Evolutionary conservation across 805 yeast species (phyloP), one percentile per base, ranked within the genome.

Genomic region (Kodamaea leandrae): DNA sequence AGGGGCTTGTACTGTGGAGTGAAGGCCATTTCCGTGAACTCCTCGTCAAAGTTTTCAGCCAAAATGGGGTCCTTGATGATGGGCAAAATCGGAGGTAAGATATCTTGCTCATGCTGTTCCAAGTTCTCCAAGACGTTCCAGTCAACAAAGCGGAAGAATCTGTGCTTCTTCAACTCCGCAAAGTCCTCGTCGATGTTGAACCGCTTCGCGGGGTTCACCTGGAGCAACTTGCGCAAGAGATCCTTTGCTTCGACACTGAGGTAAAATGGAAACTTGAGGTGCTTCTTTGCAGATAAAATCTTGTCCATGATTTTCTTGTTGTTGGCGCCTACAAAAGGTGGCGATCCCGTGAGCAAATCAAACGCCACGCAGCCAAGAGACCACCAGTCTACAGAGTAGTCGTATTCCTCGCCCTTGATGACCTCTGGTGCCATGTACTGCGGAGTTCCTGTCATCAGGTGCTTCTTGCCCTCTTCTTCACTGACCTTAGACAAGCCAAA

Each of bases 401-500:
- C 69, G 41, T 70, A 69, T 2, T 59, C 53, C 18, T 68, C 69
- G 13, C 71, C 71, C 36, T 55, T 57, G 26, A 70, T 51, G n/a
- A 70, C 63, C 44, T 70, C 75, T 1, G 75, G 75, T 0, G 75
- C 75, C 75, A 70, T 70, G 48, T 70, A 70, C 49, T 69, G 72
- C 1, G 72, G 66, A 1, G 75, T 70, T 6, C 75, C 75, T 13
- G 68, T 69, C 50, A 69, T 66, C 8, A 71, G 66, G 34, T 49
- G 51, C 25, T 45, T 47, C 17, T 40, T 39, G 13, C 36, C 42
- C 14, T 44, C 52, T 12, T 55, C 56, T 27, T 52, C 48, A 33
- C 58, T 53, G n/a, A 64, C 66, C 44, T 69, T 69, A 2, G 71
- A 64, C 32, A 69, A 57, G 1, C 75, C 75, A 47, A 69, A 69